Evolutionary conservation across 371 early-diverging fungal genomes (phyloP).

Genomic region (Apophysomyces sp.): DNA sequence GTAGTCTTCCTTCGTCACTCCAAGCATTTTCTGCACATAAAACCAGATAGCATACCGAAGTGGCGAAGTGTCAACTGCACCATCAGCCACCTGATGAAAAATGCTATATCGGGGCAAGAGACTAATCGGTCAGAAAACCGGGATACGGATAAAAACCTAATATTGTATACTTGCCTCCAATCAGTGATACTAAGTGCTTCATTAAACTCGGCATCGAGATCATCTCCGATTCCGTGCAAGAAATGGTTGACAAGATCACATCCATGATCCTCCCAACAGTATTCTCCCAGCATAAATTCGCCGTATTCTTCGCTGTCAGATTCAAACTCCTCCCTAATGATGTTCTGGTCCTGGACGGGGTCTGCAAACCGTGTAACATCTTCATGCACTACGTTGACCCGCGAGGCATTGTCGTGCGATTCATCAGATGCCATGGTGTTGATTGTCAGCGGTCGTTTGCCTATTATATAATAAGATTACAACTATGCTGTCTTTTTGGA

Average conservation of each 20-base stretch:
- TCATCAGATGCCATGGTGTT: slow-evolving; percentile 1
- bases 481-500: neutral
- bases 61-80: slow-evolving; percentile 59
- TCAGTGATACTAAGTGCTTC: slow-evolving; percentile 65
- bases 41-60: slow-evolving; percentile 66
- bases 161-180: slow-evolving; percentile 34
- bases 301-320: slow-evolving; percentile 33
- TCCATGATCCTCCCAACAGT: slow-evolving; percentile 69
- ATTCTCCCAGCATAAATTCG: slow-evolving; percentile 62
- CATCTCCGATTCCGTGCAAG: slow-evolving; percentile 60
- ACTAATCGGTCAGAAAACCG: neutral
- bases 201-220: slow-evolving; percentile 57
- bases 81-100: slow-evolving; percentile 48
- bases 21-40: slow-evolving; percentile 59
- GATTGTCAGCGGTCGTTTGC: slow-evolving; percentile 4
- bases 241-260: slow-evolving; percentile 61
- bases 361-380: slow-evolving; percentile 56
- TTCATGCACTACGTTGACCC: slow-evolving; percentile 42
- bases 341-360: slow-evolving; percentile 20
- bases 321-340: slow-evolving; percentile 32
- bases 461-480: too few species aligned
- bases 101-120: slow-evolving; percentile 18
- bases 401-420: neutral
- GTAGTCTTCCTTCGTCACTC: slow-evolving; percentile 66
- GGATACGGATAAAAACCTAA: neutral